Percentiles rank a stretch among this genome's conserved stretches.
phyloP scores from a whole-genome alignment of 805 yeast species.

The Teunomyces lycoperdinae region DNA sequence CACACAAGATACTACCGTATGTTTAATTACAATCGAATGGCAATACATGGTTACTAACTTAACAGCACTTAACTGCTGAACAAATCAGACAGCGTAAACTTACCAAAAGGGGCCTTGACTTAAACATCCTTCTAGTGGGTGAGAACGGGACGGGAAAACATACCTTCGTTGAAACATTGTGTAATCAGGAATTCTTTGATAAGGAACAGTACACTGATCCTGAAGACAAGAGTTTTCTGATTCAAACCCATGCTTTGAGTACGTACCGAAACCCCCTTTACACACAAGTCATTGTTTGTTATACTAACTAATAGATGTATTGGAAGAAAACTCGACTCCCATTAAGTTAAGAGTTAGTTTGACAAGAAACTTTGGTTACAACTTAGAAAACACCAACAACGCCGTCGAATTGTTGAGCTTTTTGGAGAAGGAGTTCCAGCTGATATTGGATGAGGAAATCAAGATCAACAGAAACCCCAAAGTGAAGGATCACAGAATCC shows the following conservation, averaged over 20 bases:
- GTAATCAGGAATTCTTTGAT: slow-evolving; percentile 7
- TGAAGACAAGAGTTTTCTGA: slow-evolving; percentile 2
- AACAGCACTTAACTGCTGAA: slow-evolving; percentile 15
- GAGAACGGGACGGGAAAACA: slow-evolving; percentile 59
- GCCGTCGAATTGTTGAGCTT: slow-evolving; percentile 7
- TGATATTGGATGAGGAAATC: slow-evolving; percentile 10
- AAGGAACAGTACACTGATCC: slow-evolving; percentile 5
- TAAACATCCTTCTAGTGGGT: slow-evolving; percentile 33
- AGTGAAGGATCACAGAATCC: slow-evolving; percentile 20
- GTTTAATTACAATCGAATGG: neutral
- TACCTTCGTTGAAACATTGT: slow-evolving; percentile 76
- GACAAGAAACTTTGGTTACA: slow-evolving; percentile 25
- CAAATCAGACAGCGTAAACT: slow-evolving; percentile 19
- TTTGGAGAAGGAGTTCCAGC: slow-evolving; percentile 8
- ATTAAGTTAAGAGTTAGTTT: slow-evolving; percentile 17
- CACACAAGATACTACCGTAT: neutral
- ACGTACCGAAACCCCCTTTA: neutral
- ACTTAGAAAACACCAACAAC: slow-evolving; percentile 18
- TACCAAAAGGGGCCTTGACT: slow-evolving; percentile 18
- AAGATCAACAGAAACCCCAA: slow-evolving; percentile 12
- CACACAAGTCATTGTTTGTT: neutral
- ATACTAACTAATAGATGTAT: slow-evolving; percentile 7
- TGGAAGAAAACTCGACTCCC: slow-evolving; percentile 9
- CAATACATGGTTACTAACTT: neutral
- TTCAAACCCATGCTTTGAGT: slow-evolving; percentile 13